These are phyloP conservation scores for Xylaria acuta DNA, from an alignment of 495 filamentous ascomycete genomes.

Conservation along the genomic window DNA sequence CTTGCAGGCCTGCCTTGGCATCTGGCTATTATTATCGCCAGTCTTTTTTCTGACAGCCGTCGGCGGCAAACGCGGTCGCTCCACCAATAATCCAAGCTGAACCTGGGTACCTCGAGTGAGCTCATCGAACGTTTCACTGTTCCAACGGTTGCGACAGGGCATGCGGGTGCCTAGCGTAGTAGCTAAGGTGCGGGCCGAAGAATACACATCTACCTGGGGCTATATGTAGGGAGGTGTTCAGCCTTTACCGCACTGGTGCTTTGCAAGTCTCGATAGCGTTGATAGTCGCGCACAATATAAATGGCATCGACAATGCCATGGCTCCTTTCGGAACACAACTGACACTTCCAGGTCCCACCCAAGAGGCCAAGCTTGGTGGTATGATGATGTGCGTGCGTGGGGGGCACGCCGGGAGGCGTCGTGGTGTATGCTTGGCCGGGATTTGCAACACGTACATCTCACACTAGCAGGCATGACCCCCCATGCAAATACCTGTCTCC, in stretches of 20 bases:
- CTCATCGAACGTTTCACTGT: constrained; percentile 8
- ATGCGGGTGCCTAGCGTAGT: constrained; percentile 15
- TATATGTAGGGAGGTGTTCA: constrained; percentile 3
- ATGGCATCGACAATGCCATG: constrained; percentile 20
- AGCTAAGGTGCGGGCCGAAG: constrained; percentile 24
- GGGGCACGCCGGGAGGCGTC: constrained; percentile 19
- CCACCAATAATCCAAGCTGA: constrained; percentile 15
- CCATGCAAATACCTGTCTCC: constrained; percentile 13
- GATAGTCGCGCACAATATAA: constrained; percentile 18
- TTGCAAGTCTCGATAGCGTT: constrained; percentile 5
- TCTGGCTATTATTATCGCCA: constrained; percentile 15
- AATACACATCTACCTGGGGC: constrained; percentile 16
- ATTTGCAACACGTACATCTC: constrained; percentile 16
- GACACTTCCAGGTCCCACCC: constrained; percentile 19
- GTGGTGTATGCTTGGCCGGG: constrained; percentile 19
- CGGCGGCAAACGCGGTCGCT: constrained; percentile 22
- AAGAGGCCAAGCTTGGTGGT: constrained; percentile 19
- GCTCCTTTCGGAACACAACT: constrained; percentile 18
- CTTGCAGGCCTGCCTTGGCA: constrained; percentile 11
- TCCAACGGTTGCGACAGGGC: constrained; percentile 9
- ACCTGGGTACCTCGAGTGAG: background rate
- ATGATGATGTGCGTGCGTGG: constrained; percentile 20
- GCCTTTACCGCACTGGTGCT: background rate
- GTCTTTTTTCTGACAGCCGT: constrained; percentile 1
- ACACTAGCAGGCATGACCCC: constrained; percentile 12